A percentile compares a stretch with the other conserved stretches of the same genome.
Evolutionary conservation across 306 rosid species (phyloP).

Genomic region (Phaseolus lunatus): DNA sequence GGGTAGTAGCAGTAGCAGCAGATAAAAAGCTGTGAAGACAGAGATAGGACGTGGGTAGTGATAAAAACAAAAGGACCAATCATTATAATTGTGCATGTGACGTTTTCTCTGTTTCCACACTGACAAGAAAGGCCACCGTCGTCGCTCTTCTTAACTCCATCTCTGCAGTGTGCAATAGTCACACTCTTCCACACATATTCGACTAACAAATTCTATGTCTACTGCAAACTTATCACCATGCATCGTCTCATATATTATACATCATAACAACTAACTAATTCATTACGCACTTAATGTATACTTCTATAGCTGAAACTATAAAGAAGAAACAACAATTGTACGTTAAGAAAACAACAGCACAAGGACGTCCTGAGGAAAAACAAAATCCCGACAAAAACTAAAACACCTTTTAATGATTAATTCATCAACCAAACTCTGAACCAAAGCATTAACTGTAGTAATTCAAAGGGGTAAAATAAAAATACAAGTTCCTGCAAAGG

Average conservation of each 20-base stretch:
- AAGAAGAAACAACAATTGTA: neutral
- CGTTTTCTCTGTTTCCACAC: conserved; percentile 49
- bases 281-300: neutral
- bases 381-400: neutral
- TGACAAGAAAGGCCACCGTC: conserved; percentile 49
- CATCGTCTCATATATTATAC: no score
- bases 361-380: neutral
- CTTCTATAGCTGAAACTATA: neutral
- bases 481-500: conserved; percentile 31
- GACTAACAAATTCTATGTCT: neutral
- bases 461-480: neutral
- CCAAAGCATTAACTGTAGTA: conserved; percentile 28
- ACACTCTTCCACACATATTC: conserved; percentile 23
- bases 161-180: neutral
- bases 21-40: conserved; percentile 45
- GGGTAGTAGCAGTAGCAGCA: neutral
- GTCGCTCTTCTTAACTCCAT: conserved; percentile 38
- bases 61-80: conserved; percentile 49
- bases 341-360: conserved; percentile 2
- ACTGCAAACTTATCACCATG: neutral
- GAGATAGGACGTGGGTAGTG: conserved; percentile 46
- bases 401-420: conserved; percentile 23
- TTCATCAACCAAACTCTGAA: conserved; percentile 24
- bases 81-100: conserved; percentile 53
- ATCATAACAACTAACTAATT: conserved; percentile 15